Base-by-base conservation (phyloP, 306 rosid genomes). In the Pyrus communis region DNA sequence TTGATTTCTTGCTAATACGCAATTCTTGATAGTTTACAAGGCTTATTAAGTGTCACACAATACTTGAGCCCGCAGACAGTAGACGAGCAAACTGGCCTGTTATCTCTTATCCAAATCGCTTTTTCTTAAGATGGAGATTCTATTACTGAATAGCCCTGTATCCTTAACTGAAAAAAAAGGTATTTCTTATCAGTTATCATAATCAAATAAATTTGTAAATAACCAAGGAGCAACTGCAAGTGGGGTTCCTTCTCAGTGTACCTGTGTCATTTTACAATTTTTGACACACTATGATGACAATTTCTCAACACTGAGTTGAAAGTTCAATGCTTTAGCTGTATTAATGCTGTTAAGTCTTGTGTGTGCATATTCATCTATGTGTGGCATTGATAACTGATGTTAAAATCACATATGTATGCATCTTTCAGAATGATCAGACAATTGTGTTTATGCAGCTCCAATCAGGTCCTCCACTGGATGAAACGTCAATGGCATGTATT, bases 391-490 rank as follows among this genome's bases (percentile, higher is more conserved):
- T 42, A 19, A 19, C 45, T 74, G 43, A 51, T 17, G 51, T 74
- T 27, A 61, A 27, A 17, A 55, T 43, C 77, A 43, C 15, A 60
- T 23, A 27, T 63, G 2, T 64, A 18, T 31, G 52, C 38, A 58
- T 65, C 17, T 66, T 52, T 15, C 11, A 65, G 68, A 40, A 75
- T 52, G 72, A 74, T 85, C 76, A 84, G 52, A 55, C 65, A 70
- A 23, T 69, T 80, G 68, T 82, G 61, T 81, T 73, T 81, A 31
- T 87, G 85, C 93, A 96, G 99, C 91, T 96, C 85, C 98, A 96
- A 76, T 83, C 97, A 23, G 99, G 99, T 80, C 87, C 86, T 25
- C 99, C 98, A 30, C 86, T 96, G 45, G 99, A 96, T 89, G 99
- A 96, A 89, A 86, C 70, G 81, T 89, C 99, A 82, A 96, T 96